phyloP scores from a whole-genome alignment of 306 rosid genomes.

The Castanopsis chinensis region DNA sequence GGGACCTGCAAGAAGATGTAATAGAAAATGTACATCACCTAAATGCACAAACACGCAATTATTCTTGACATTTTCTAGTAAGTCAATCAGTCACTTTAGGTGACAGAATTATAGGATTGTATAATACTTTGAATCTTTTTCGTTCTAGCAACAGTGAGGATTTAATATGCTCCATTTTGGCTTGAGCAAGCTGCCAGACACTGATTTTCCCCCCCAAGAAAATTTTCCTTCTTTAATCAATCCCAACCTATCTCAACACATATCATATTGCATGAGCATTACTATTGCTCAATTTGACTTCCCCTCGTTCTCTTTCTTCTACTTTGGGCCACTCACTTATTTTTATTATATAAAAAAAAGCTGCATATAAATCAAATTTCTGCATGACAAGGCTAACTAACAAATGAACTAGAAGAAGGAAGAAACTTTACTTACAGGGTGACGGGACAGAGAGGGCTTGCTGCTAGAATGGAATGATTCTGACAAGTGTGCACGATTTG shows the following conservation, averaged over 20 bases:
- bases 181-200: not conserved
- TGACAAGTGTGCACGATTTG: slow-evolving; percentile 50
- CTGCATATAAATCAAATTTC: no score
- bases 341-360: no score
- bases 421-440: slow-evolving; percentile 47
- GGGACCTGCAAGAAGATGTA: slow-evolving; percentile 47
- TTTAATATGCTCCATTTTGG: not conserved
- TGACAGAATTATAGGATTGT: not conserved
- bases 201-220: not conserved
- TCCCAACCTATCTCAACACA: not conserved
- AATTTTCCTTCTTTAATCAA: not conserved
- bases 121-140: not conserved
- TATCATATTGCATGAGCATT: not conserved
- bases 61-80: not conserved
- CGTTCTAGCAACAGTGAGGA: not conserved
- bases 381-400: no score
- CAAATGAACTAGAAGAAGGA: not conserved
- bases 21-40: not conserved
- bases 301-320: no score
- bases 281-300: not conserved
- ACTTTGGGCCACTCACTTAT: no score
- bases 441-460: slow-evolving; percentile 47
- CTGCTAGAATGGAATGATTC: slow-evolving; percentile 47
- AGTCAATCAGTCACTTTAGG: not conserved
- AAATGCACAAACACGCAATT: not conserved